Conservation (phyloP, 1,284 basidiomycete genomes). For the Schizophyllum commune region DNA sequence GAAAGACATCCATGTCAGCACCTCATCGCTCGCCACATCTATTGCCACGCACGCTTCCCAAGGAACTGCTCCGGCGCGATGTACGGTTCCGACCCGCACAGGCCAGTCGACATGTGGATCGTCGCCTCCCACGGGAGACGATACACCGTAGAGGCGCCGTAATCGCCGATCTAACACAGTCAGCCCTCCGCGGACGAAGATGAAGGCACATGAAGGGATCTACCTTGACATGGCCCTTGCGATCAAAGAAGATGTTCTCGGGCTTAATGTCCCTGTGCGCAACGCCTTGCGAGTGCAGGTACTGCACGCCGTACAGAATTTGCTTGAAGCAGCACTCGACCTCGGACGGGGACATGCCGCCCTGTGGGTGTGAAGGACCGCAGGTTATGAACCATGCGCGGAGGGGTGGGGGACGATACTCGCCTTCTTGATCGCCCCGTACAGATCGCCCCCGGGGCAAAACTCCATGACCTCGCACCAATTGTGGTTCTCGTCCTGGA, state of each 20-base stretch:
- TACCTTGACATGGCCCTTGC: conserved; percentile 90
- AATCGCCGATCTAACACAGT: conserved; percentile 81
- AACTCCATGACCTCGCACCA: conserved; percentile 99
- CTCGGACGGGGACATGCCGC: conserved; percentile 84
- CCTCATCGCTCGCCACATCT: conserved; percentile 9
- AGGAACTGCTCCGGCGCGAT: conserved; percentile 98
- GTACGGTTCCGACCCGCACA: conserved; percentile 97
- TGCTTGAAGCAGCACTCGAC: conserved; percentile 99
- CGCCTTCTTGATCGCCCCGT: conserved; percentile 14
- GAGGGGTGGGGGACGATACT: neutral
- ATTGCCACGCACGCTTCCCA: conserved; percentile 75
- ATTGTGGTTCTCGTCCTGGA: conserved; percentile 92
- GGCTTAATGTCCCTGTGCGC: conserved; percentile 98
- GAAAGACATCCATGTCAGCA: conserved; percentile 14
- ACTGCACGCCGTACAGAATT: conserved; percentile 82
- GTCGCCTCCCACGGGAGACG: conserved; percentile 97
- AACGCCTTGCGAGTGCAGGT: conserved; percentile 93
- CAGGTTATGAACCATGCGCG: conserved; percentile 10
- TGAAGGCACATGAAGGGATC: conserved; percentile 12
- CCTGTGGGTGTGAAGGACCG: conserved; percentile 12
- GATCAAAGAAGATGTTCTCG: conserved; percentile 94
- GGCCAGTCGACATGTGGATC: conserved; percentile 93
- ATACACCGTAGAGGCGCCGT: conserved; percentile 97
- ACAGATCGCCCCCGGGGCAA: conserved; percentile 14
- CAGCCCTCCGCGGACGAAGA: conserved; percentile 1